Percentiles rank a stretch among this genome's conserved stretches.
Conservation (phyloP, 2,329 filamentous ascomycete genomes). For the Aspergillus nomiae region DNA sequence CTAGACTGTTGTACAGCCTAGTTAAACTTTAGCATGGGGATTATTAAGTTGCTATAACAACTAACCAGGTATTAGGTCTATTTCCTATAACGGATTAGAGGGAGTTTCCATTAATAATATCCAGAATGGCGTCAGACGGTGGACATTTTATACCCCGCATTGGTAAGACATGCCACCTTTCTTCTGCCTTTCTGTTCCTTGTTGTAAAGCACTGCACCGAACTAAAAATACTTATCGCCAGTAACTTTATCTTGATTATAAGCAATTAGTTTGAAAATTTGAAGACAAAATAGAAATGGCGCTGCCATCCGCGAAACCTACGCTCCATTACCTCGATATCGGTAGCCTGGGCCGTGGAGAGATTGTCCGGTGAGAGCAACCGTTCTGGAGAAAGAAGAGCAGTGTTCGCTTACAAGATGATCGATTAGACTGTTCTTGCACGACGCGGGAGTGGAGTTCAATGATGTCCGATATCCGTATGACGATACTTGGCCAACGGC, state of each 20-base stretch:
- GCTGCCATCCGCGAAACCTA: conserved; percentile 22
- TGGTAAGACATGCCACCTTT: too few relatives aligned
- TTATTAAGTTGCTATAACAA: too few relatives aligned
- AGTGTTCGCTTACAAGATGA: neutral
- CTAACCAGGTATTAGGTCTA: too few relatives aligned
- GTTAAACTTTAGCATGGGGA: too few relatives aligned
- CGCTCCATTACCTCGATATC: conserved; percentile 27
- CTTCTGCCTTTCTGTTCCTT: too few relatives aligned
- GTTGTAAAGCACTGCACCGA: too few relatives aligned
- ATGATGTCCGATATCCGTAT: conserved; percentile 31
- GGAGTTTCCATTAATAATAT: too few relatives aligned
- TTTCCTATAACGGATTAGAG: too few relatives aligned
- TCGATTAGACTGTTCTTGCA: conserved; percentile 30
- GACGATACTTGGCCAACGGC: conserved; percentile 30
- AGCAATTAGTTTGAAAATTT: neutral
- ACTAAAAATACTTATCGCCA: too few relatives aligned
- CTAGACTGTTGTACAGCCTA: too few relatives aligned
- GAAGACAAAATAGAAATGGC: neutral
- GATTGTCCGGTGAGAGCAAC: conserved; percentile 14
- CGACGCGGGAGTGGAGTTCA: conserved; percentile 30
- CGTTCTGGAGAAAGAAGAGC: neutral
- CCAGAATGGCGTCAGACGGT: too few relatives aligned
- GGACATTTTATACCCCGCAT: too few relatives aligned
- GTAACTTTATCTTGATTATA: neutral
- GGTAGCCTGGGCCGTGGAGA: conserved; percentile 30